Percentiles rank a stretch among this genome's conserved stretches.
Evolutionary conservation across 2,329 filamentous ascomycete genomes (phyloP).

Genomic region (Pseudogymnoascus pannorum): DNA sequence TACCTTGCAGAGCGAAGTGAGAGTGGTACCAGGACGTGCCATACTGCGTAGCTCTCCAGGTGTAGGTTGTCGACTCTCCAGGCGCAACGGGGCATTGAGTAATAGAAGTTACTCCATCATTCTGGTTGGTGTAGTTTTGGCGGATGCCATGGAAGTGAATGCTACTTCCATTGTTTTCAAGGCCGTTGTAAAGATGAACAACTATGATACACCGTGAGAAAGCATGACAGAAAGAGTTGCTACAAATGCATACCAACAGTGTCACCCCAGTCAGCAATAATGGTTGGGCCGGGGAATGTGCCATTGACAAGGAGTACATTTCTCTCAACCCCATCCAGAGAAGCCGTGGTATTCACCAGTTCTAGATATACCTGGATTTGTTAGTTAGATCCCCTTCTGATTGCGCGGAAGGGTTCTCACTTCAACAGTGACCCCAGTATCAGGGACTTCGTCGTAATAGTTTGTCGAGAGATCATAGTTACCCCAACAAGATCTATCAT

Average conservation of each 20-base stretch:
- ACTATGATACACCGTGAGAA: constrained; percentile 14
- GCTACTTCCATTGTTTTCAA: constrained; percentile 37
- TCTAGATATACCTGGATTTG: constrained; percentile 17
- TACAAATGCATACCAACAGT: constrained; percentile 13
- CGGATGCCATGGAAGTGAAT: constrained; percentile 45
- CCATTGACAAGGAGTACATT: constrained; percentile 30
- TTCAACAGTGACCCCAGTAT: constrained; percentile 42
- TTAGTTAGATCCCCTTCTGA: constrained; percentile 28
- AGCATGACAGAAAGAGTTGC: constrained; percentile 33
- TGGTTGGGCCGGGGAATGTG: constrained; percentile 30
- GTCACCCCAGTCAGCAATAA: constrained; percentile 35
- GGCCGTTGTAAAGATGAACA: constrained; percentile 31
- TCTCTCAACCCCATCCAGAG: constrained; percentile 27
- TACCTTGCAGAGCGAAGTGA: constrained; percentile 43
- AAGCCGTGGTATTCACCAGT: constrained; percentile 21
- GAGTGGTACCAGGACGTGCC: constrained; percentile 55
- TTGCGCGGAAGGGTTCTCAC: constrained; percentile 49
- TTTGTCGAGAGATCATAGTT: constrained; percentile 40
- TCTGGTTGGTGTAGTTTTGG: constrained; percentile 33
- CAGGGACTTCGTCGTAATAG: constrained; percentile 32
- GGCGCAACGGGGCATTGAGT: constrained; percentile 60
- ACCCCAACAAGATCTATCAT: constrained; percentile 34
- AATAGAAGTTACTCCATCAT: constrained; percentile 40
- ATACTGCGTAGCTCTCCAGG: constrained; percentile 29
- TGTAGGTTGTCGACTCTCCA: constrained; percentile 27